Percentiles rank a stretch among this genome's conserved stretches.
These are phyloP conservation scores for Linum lewisii DNA, from an alignment of 345 rosid genomes.

Conservation along the genomic window DNA sequence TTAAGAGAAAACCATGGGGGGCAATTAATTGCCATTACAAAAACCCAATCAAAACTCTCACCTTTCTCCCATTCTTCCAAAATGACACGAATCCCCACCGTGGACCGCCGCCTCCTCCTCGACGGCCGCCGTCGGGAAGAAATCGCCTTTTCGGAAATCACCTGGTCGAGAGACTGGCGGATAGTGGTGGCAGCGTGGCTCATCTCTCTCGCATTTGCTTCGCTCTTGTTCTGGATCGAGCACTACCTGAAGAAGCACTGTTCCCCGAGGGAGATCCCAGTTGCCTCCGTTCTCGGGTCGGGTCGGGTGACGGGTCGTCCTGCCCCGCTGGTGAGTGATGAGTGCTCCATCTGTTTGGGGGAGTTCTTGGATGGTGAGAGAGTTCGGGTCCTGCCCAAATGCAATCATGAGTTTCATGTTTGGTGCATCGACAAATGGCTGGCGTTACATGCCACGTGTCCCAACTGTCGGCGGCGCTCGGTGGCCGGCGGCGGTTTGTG, in stretches of 20 bases:
- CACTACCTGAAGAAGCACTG: slow-evolving; percentile 19
- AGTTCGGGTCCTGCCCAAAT: slow-evolving; percentile 21
- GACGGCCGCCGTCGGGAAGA: not conserved
- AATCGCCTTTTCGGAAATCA: not conserved
- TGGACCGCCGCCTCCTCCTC: not conserved
- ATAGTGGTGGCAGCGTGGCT: slow-evolving; percentile 18
- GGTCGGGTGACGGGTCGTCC: not conserved
- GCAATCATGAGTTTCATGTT: slow-evolving; percentile 25
- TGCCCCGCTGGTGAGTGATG: slow-evolving; percentile 3
- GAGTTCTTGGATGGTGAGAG: slow-evolving; percentile 21
- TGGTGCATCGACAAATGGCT: slow-evolving; percentile 26
- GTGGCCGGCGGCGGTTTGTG: not conserved
- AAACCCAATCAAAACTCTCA: no score
- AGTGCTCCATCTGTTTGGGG: slow-evolving; percentile 22
- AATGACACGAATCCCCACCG: no score
- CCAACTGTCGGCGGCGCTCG: slow-evolving; percentile 19
- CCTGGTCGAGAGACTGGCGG: slow-evolving; percentile 14
- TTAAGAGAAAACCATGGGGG: no score
- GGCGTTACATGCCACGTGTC: slow-evolving; percentile 23
- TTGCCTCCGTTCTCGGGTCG: not conserved
- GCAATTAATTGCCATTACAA: no score
- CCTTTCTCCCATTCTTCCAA: no score
- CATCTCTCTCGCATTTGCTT: slow-evolving; percentile 14
- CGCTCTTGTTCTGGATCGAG: slow-evolving; percentile 16
- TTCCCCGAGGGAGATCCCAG: not conserved